phyloP scores from a whole-genome alignment of 345 rosid species.

The Combretum micranthum region DNA sequence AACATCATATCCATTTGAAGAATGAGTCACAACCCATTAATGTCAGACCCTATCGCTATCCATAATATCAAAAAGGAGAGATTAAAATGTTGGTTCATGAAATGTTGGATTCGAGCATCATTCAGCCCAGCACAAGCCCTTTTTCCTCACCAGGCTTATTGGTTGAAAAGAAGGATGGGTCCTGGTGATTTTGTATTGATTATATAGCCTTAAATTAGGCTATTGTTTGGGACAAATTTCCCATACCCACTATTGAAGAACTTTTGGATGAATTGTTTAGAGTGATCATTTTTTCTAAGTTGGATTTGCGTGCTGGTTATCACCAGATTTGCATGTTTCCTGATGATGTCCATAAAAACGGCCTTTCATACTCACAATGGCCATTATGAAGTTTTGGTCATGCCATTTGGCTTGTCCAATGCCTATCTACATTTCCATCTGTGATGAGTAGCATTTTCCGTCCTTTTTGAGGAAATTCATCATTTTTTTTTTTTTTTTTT shows the following conservation, averaged over 20 bases:
- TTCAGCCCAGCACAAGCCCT: no score
- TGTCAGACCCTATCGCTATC: no score
- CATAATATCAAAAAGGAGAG: no score
- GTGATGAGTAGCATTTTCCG: background rate
- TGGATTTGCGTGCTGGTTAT: background rate
- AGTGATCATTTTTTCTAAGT: background rate
- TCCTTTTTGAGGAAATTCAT: background rate
- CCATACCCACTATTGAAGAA: background rate
- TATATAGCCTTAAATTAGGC: background rate
- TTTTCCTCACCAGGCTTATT: background rate
- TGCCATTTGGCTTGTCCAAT: background rate
- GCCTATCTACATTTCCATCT: background rate
- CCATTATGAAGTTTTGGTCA: background rate
- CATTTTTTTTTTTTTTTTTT: background rate
- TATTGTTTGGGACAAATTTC: background rate
- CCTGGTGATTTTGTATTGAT: background rate
- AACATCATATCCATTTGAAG: no score
- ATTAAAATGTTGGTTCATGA: no score
- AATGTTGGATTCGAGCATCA: no score
- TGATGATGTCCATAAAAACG: background rate
- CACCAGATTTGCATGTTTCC: background rate
- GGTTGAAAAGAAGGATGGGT: background rate
- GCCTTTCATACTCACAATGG: background rate
- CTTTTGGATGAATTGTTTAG: background rate
- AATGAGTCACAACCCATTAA: no score